A percentile compares a stretch with the other conserved stretches of the same genome.
phyloP scores from a whole-genome alignment of 176 grass and related monocot genomes.

The Phoenix dactylifera region DNA sequence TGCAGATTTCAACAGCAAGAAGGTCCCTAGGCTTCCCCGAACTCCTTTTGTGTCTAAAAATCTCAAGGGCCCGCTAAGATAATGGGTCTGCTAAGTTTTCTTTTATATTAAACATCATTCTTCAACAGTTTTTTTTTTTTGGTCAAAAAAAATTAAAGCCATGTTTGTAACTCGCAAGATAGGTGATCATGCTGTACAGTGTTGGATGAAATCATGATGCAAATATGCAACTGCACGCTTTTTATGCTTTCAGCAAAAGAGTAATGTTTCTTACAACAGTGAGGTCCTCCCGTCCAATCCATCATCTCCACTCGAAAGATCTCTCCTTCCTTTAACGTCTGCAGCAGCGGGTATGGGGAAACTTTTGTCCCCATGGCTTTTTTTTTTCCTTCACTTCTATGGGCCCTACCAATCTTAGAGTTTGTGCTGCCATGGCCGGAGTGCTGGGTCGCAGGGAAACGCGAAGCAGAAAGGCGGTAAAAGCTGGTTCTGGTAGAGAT shows the following conservation, averaged over 20 bases:
- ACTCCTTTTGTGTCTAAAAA: slow-evolving; percentile 62
- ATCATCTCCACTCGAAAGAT: slow-evolving; percentile 82
- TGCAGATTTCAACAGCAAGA: too few species aligned
- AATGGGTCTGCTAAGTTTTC: slow-evolving; percentile 37
- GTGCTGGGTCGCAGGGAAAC: too few species aligned
- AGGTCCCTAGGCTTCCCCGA: slow-evolving; percentile 63
- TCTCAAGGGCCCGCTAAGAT: slow-evolving; percentile 79
- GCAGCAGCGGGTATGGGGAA: slow-evolving; percentile 77
- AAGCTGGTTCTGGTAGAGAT: slow-evolving; percentile 26
- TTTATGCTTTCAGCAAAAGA: background rate
- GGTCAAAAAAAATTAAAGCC: too few species aligned
- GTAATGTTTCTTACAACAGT: slow-evolving; percentile 39
- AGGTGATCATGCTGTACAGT: too few species aligned
- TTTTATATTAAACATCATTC: too few species aligned
- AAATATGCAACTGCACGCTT: background rate
- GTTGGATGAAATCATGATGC: background rate
- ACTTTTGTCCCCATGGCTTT: slow-evolving; percentile 65
- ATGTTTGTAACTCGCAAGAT: too few species aligned
- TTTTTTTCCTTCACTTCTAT: slow-evolving; percentile 59
- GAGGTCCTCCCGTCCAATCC: slow-evolving; percentile 67
- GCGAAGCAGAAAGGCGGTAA: too few species aligned
- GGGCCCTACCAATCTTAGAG: slow-evolving; percentile 60
- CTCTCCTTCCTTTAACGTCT: slow-evolving; percentile 73
- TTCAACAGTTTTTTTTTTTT: too few species aligned
- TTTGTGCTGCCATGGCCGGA: slow-evolving; percentile 53